Evolutionary conservation across 2,329 filamentous ascomycete species (phyloP).

Genomic region (Monosporascus sp.): DNA sequence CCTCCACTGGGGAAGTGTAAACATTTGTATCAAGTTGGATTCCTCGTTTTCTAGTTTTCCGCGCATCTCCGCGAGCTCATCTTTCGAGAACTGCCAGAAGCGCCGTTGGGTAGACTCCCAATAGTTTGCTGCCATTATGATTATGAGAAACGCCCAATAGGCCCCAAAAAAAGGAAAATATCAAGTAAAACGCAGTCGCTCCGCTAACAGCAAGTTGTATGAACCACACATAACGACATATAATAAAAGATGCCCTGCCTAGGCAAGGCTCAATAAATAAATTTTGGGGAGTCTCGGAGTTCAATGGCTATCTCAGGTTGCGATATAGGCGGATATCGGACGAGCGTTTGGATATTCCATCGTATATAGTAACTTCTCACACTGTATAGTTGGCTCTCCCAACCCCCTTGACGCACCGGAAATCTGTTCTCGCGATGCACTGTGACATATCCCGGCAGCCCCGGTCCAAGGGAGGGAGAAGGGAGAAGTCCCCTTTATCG

Average conservation of each 20-base stretch:
- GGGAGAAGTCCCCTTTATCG: background rate
- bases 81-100: slow-evolving; percentile 85
- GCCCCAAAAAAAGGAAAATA: background rate
- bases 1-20: slow-evolving; percentile 73
- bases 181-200: background rate
- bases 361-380: background rate
- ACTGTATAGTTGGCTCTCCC: background rate
- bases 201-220: background rate
- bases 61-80: slow-evolving; percentile 70
- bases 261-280: background rate
- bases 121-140: slow-evolving; percentile 83
- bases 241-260: background rate
- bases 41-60: slow-evolving; percentile 74
- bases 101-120: slow-evolving; percentile 91
- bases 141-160: background rate
- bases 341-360: too few relatives aligned
- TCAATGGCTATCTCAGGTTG: too few relatives aligned
- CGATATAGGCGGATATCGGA: too few relatives aligned
- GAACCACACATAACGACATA: background rate
- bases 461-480: background rate
- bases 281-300: background rate
- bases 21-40: slow-evolving; percentile 67
- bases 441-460: background rate
- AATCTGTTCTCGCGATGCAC: background rate
- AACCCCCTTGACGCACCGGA: background rate